Evolutionary conservation across 106 monocot genomes (phyloP), one percentile per base, ranked within the genome.

Genomic region (Dioscorea zingiberensis): DNA sequence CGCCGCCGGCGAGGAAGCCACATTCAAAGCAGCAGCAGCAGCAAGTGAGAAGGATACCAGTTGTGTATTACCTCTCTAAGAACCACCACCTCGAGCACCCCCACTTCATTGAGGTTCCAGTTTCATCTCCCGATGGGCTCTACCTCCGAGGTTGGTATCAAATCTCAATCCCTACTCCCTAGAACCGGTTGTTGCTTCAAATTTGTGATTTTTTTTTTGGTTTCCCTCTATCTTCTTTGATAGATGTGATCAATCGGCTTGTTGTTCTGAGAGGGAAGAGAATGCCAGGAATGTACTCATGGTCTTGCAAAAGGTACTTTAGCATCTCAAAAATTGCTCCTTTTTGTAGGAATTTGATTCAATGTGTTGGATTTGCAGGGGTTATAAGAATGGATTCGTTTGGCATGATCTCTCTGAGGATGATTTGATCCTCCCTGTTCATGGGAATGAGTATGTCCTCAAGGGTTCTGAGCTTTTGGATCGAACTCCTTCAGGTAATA

Each of bases 311-410:
- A 70, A 80, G 85, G 85, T 85, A 54, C 26, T 22, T 54, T n/a
- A 27, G 16, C 32, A 44, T 0, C 18, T 32, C 13, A 8, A 6
- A 21, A 19, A 62, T 23, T 21, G 60, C 4, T 6, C 38, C 10
- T 27, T 61, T 2, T 0, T 16, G 44, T 65, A 44, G 27, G 9
- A 47, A 30, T 61, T 56, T 23, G 59, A 26, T 10, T 27, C n/a
- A 18, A 28, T 49, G 60, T 64, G 13, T 57, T 19, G 10, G 24
- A 7, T 69, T 48, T 61, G 58, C 64, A 93, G 93, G 89, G 72
- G 85, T 65, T 93, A 93, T 79, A 93, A 89, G 86, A 89, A 86
- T 64, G 93, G 93, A 28, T 93, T 83, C 55, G 86, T 93, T 44
- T 93, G 93, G 93, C 85, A 93, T 47, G 93, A 93, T 60, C 69